A percentile compares a stretch with the other conserved stretches of the same genome.
Evolutionary conservation across 768 basidiomycete genomes (phyloP).

Genomic region (Pleurotus djamor): DNA sequence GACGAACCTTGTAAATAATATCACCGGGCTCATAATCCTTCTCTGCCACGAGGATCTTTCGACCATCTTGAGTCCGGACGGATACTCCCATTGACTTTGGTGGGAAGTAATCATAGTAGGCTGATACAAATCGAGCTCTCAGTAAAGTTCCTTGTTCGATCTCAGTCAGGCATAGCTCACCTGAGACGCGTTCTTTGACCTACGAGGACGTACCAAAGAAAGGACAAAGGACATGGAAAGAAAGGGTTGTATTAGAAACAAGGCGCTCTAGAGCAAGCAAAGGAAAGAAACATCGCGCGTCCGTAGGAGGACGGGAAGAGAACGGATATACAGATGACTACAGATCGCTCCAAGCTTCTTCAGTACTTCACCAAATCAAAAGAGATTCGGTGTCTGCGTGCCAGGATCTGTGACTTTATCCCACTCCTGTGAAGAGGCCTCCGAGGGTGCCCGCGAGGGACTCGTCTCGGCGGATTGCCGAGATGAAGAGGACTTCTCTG

Average conservation of each 20-base stretch:
- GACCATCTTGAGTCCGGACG: conserved; percentile 13
- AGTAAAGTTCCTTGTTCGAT: conserved; percentile 3
- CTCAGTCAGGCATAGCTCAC: conserved; percentile 44
- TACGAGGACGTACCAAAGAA: conserved; percentile 25
- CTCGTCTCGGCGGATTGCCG: conserved; percentile 38
- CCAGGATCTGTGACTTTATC: conserved; percentile 82
- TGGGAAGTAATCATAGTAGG: conserved; percentile 80
- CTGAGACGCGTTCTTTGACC: conserved; percentile 71
- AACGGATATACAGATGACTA: conserved; percentile 7
- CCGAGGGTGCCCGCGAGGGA: conserved; percentile 74
- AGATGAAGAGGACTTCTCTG: conserved; percentile 28
- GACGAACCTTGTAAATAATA: conserved; percentile 68
- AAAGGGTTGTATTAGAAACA: conserved; percentile 60
- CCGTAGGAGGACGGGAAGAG: conserved; percentile 10
- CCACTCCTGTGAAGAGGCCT: conserved; percentile 90
- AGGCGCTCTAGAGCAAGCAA: conserved; percentile 13
- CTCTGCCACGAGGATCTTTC: conserved; percentile 57
- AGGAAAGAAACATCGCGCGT: conserved; percentile 20
- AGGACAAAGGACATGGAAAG: conserved; percentile 11
- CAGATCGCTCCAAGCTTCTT: background rate
- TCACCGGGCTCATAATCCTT: conserved; percentile 73
- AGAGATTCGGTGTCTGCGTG: conserved; percentile 37
- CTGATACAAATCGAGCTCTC: conserved; percentile 32
- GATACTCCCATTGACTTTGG: conserved; percentile 66
- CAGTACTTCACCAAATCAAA: background rate